A percentile compares a stretch with the other conserved stretches of the same genome.
These are phyloP conservation scores for Capsicum baccatum DNA, from an alignment of 257 asterid species.

Conservation along the genomic window DNA sequence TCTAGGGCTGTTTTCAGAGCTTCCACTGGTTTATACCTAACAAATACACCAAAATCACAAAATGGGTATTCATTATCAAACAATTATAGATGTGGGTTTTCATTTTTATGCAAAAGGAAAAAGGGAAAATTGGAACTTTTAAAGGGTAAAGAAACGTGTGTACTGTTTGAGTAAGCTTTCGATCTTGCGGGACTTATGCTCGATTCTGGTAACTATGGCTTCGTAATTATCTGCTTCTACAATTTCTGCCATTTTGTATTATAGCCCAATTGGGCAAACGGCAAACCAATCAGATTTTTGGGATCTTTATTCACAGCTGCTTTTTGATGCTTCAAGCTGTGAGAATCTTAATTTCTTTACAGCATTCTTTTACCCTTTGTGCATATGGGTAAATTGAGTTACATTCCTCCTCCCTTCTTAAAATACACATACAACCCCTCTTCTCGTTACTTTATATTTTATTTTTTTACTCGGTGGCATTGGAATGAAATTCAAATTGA, in stretches of 20 bases:
- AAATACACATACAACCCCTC: background rate
- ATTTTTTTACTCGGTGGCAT: no score
- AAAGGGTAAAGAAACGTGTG: background rate
- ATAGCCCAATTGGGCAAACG: background rate
- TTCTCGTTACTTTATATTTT: no score
- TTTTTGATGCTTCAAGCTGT: background rate
- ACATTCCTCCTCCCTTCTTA: background rate
- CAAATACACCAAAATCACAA: background rate
- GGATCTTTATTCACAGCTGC: background rate
- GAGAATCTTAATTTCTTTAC: background rate
- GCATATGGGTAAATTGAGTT: background rate
- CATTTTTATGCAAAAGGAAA: background rate
- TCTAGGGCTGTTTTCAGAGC: slow-evolving; percentile 96
- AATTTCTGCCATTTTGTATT: slow-evolving; percentile 53
- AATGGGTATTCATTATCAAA: background rate
- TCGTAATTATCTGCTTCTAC: slow-evolving; percentile 83
- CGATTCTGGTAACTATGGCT: slow-evolving; percentile 90
- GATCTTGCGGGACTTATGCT: slow-evolving; percentile 96
- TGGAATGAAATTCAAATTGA: no score
- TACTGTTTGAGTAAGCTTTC: slow-evolving; percentile 98
- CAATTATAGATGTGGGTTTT: background rate
- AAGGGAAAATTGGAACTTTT: background rate
- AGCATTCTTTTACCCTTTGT: background rate
- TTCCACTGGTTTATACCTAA: slow-evolving; percentile 97
- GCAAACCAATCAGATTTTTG: background rate